Percentiles rank a stretch among this genome's conserved stretches.
phyloP scores from a whole-genome alignment of 2,329 filamentous ascomycete species.

The Leptodontidium sp. region DNA sequence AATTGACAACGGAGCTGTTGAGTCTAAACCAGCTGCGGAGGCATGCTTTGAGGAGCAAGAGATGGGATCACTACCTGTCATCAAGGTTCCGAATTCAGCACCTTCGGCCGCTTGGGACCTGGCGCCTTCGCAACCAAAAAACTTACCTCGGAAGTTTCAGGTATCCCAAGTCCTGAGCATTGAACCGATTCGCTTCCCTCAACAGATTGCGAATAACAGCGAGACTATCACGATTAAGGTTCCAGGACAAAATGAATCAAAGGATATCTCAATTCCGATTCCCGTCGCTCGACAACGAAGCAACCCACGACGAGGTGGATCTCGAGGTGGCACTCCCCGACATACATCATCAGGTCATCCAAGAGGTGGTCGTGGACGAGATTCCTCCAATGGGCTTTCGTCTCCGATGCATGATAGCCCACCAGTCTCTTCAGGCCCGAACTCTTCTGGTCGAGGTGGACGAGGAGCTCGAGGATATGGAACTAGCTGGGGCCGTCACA shows the following conservation, averaged over 20 bases:
- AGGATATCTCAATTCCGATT: constrained; percentile 50
- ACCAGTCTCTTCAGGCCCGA: constrained; percentile 37
- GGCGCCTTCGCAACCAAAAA: constrained; percentile 61
- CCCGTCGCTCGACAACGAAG: constrained; percentile 41
- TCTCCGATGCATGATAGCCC: constrained; percentile 40
- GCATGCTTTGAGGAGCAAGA: constrained; percentile 85
- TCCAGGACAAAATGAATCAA: constrained; percentile 55
- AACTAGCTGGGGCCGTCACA: constrained; percentile 41
- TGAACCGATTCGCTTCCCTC: constrained; percentile 53
- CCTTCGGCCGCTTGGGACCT: constrained; percentile 71
- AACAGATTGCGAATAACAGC: constrained; percentile 50
- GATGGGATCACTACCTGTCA: constrained; percentile 77
- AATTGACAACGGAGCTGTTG: constrained; percentile 55
- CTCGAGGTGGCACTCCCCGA: constrained; percentile 39
- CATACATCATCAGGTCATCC: constrained; percentile 41
- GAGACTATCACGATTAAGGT: constrained; percentile 54
- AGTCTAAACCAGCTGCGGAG: constrained; percentile 76
- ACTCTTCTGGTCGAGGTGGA: constrained; percentile 35
- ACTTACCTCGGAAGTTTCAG: constrained; percentile 60
- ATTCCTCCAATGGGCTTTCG: constrained; percentile 39
- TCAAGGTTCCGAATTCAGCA: constrained; percentile 70
- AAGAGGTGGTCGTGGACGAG: constrained; percentile 44
- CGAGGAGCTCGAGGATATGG: constrained; percentile 41
- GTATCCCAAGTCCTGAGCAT: constrained; percentile 56
- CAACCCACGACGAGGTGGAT: constrained; percentile 44